Conservation (phyloP, 1,284 basidiomycete species). For the Fistulina hepatica region DNA sequence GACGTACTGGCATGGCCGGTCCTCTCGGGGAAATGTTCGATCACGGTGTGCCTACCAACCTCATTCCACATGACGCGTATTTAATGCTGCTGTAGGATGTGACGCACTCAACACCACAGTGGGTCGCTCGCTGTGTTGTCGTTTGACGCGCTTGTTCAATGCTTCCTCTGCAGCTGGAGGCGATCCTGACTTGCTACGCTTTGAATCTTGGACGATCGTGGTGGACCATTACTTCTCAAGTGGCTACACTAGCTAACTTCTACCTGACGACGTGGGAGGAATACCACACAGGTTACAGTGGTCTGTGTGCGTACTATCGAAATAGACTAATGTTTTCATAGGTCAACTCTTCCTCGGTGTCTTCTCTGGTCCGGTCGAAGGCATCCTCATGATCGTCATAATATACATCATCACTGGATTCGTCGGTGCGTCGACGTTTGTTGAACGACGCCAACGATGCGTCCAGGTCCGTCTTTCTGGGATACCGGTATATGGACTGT, state of each 20-base stretch:
- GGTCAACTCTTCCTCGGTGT: constrained; percentile 84
- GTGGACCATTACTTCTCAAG: constrained; percentile 89
- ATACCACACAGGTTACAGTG: constrained; percentile 77
- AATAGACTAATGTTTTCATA: constrained; percentile 18
- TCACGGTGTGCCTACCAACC: constrained; percentile 51
- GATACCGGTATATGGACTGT: constrained; percentile 61
- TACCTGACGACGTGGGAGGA: constrained; percentile 98
- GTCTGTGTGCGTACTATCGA: background rate
- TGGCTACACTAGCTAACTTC: constrained; percentile 86
- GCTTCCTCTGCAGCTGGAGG: constrained; percentile 59
- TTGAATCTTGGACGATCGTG: constrained; percentile 88
- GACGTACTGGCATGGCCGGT: constrained; percentile 91
- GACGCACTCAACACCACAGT: constrained; percentile 94
- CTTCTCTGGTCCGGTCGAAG: constrained; percentile 95
- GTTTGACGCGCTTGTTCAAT: background rate
- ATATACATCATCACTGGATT: constrained; percentile 76
- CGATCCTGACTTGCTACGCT: constrained; percentile 72
- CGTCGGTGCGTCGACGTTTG: constrained; percentile 38
- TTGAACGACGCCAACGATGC: background rate
- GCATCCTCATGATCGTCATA: constrained; percentile 77
- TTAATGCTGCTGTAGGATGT: constrained; percentile 47
- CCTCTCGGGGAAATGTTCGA: constrained; percentile 96
- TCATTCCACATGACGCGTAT: constrained; percentile 1
- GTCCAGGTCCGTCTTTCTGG: constrained; percentile 73
- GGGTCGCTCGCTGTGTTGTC: constrained; percentile 16